phyloP scores from a whole-genome alignment of 306 rosid genomes.

The Vigna radiata region DNA sequence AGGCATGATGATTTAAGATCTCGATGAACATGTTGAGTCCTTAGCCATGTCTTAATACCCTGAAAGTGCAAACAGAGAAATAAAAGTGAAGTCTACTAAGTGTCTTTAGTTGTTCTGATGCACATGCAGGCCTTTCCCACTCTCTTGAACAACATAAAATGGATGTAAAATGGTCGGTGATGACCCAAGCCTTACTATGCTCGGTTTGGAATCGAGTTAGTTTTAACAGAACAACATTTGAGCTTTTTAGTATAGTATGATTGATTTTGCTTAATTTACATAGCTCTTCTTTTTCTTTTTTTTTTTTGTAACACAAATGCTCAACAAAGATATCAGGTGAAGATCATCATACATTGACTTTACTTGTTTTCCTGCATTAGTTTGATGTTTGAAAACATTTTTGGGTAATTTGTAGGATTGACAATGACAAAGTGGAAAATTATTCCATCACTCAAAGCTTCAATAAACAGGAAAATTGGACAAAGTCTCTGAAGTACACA shows the following conservation, averaged over 20 bases:
- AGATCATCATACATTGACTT: background rate
- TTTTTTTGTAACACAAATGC: background rate
- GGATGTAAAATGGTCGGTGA: constrained; percentile 4
- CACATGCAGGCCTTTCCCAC: background rate
- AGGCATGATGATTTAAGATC: background rate
- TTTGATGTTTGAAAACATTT: constrained; percentile 39
- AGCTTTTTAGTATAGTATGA: background rate
- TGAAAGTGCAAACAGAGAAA: background rate
- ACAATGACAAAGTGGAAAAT: constrained; percentile 89
- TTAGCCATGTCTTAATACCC: constrained; percentile 15
- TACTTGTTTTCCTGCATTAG: background rate
- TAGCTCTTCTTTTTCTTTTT: background rate
- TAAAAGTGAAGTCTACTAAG: constrained; percentile 6
- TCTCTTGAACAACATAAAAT: background rate
- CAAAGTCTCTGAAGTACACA: constrained; percentile 95
- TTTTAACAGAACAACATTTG: background rate
- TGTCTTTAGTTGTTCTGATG: constrained; percentile 5
- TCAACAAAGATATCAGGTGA: background rate
- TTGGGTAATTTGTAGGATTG: constrained; percentile 67
- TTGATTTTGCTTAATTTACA: background rate
- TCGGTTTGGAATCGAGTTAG: background rate
- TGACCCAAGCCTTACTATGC: background rate
- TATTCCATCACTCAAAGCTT: constrained; percentile 95
- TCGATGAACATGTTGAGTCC: background rate
- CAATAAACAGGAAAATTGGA: constrained; percentile 97